A percentile compares a stretch with the other conserved stretches of the same genome.
These are phyloP conservation scores for Blastocystis sp. DNA, from an alignment of 352 stramenopile species.

Conservation along the genomic window DNA sequence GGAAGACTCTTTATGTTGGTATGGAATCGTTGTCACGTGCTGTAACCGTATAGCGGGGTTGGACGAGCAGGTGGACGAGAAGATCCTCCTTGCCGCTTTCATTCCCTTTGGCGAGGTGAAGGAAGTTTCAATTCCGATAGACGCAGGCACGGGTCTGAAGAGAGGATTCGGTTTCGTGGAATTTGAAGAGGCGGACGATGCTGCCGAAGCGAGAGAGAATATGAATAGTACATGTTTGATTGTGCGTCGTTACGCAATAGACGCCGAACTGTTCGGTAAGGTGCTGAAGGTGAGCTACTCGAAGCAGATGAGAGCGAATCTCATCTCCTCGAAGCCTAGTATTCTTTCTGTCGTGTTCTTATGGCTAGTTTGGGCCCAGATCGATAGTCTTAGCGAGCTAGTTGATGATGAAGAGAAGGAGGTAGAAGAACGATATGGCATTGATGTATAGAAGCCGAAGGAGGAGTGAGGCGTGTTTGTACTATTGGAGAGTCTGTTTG, in stretches of 20 bases:
- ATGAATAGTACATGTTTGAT: slow-evolving; percentile 27
- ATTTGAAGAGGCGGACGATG: slow-evolving; percentile 73
- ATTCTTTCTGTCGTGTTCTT: background rate
- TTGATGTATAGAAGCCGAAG: background rate
- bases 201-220: slow-evolving; percentile 65
- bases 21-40: background rate
- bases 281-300: slow-evolving; percentile 71
- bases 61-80: slow-evolving; percentile 68
- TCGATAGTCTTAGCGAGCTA: slow-evolving; percentile 46
- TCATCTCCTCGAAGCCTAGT: slow-evolving; percentile 69
- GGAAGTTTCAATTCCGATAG: slow-evolving; percentile 67
- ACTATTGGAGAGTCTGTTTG: background rate
- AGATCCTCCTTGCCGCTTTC: slow-evolving; percentile 56
- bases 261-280: slow-evolving; percentile 68
- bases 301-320: slow-evolving; percentile 51
- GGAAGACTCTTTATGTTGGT: slow-evolving; percentile 69
- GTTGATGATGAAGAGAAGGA: slow-evolving; percentile 7
- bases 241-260: background rate
- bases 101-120: slow-evolving; percentile 72
- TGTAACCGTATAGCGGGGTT: slow-evolving; percentile 44
- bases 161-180: slow-evolving; percentile 72
- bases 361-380: slow-evolving; percentile 66
- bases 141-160: slow-evolving; percentile 65
- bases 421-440: background rate
- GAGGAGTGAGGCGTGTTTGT: background rate